Conservation (phyloP, 768 basidiomycete genomes). For the Dentipellis sp. region DNA sequence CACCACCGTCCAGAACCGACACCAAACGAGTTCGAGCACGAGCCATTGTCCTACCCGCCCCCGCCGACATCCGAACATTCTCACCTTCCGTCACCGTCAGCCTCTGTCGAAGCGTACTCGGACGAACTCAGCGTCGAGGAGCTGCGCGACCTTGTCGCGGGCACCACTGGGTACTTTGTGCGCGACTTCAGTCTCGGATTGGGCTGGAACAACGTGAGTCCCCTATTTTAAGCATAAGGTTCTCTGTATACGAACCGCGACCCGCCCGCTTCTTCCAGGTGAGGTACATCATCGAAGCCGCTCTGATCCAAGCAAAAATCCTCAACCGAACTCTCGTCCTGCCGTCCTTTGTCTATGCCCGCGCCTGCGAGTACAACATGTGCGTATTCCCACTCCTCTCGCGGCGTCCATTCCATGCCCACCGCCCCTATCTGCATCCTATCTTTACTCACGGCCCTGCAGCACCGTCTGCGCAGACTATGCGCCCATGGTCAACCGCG, state of each 20-base stretch:
- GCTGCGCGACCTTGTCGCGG: slow-evolving; percentile 24
- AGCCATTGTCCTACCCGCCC: not conserved
- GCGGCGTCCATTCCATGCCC: not conserved
- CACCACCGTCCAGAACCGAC: not conserved
- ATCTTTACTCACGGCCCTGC: not conserved
- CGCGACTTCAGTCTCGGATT: slow-evolving; percentile 35
- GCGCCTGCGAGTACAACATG: slow-evolving; percentile 34
- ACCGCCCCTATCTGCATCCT: not conserved
- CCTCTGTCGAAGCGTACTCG: not conserved
- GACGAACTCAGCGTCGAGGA: slow-evolving; percentile 22
- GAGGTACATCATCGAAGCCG: slow-evolving; percentile 40
- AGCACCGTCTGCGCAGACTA: slow-evolving; percentile 32
- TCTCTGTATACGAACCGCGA: not conserved
- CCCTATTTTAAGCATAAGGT: not conserved
- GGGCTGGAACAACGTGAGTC: slow-evolving; percentile 40
- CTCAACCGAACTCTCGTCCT: slow-evolving; percentile 35
- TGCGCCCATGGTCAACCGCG: slow-evolving; percentile 34
- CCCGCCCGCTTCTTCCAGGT: slow-evolving; percentile 20
- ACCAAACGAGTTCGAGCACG: not conserved
- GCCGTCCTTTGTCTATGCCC: slow-evolving; percentile 37
- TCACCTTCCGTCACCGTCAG: not conserved
- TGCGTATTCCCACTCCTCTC: slow-evolving; percentile 10
- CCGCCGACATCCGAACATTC: not conserved
- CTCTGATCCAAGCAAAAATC: slow-evolving; percentile 32
- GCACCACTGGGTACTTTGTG: slow-evolving; percentile 33